Evolutionary conservation across 768 basidiomycete genomes (phyloP).

Genomic region (Phaeotremella skinneri): DNA sequence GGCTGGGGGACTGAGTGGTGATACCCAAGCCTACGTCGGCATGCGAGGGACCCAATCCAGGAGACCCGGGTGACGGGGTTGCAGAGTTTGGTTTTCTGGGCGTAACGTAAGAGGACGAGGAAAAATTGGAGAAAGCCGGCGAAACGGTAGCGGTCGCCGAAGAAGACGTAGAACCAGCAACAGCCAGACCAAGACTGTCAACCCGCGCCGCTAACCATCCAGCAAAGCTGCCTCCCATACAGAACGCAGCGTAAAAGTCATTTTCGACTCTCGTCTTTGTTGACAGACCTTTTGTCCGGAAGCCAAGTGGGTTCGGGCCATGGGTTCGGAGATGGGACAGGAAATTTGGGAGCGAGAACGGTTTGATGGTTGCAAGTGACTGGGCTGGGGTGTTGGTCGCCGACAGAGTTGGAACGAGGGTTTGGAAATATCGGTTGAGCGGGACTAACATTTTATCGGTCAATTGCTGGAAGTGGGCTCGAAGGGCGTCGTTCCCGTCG

Average conservation of each 20-base stretch:
- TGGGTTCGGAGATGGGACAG: slow-evolving; percentile 43
- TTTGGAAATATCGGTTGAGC: slow-evolving; percentile 76
- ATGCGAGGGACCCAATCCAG: no score
- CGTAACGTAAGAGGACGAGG: no score
- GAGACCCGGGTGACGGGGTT: no score
- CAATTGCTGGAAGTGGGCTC: slow-evolving; percentile 77
- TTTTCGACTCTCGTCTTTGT: slow-evolving; percentile 46
- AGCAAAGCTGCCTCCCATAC: slow-evolving; percentile 46
- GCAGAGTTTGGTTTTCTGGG: no score
- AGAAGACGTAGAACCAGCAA: slow-evolving; percentile 8
- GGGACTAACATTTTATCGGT: slow-evolving; percentile 85
- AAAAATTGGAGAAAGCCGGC: no score
- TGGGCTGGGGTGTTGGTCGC: neutral
- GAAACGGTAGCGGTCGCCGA: neutral
- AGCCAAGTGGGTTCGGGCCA: slow-evolving; percentile 48
- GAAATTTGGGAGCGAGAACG: slow-evolving; percentile 48
- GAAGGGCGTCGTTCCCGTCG: slow-evolving; percentile 60
- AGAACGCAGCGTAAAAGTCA: slow-evolving; percentile 50
- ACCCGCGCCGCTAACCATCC: slow-evolving; percentile 39
- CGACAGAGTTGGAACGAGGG: slow-evolving; percentile 37
- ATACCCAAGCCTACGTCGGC: no score
- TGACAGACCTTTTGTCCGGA: slow-evolving; percentile 45
- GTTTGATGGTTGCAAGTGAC: slow-evolving; percentile 30
- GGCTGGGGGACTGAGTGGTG: no score
- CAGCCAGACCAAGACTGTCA: slow-evolving; percentile 26